These are phyloP conservation scores for Phytophthora ohioensis DNA, from an alignment of 352 stramenopile genomes.

Conservation along the genomic window DNA sequence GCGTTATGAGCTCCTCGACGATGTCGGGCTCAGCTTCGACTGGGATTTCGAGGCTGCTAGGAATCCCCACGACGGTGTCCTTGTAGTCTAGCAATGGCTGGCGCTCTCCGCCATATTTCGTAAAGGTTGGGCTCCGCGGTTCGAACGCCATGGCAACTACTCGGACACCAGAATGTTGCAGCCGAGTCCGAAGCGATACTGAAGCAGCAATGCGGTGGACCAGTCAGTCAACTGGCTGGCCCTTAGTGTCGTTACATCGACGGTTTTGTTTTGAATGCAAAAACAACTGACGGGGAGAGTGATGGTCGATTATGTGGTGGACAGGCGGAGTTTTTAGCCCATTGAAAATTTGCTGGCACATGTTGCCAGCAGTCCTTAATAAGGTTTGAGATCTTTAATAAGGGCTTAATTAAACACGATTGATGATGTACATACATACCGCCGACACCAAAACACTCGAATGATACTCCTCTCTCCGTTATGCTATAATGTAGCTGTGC, in stretches of 20 bases:
- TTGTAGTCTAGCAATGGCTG: neutral
- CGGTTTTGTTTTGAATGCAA: neutral
- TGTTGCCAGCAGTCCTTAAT: too few relatives aligned
- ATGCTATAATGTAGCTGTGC: too few relatives aligned
- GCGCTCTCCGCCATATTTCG: neutral
- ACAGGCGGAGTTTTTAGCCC: too few relatives aligned
- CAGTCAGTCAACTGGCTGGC: neutral
- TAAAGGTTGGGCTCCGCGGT: neutral
- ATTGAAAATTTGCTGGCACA: too few relatives aligned
- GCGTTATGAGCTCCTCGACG: neutral
- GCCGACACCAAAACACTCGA: too few relatives aligned
- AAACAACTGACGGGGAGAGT: neutral
- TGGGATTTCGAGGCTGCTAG: neutral
- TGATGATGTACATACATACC: too few relatives aligned
- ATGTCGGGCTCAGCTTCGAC: neutral
- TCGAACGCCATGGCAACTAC: neutral
- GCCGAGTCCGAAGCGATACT: too few relatives aligned
- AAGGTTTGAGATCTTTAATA: too few relatives aligned
- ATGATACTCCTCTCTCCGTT: too few relatives aligned
- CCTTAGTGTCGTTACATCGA: neutral
- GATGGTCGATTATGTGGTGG: neutral
- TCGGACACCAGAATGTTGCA: neutral
- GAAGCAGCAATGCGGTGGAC: neutral
- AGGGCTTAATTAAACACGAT: too few relatives aligned
- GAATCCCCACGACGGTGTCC: neutral